These are phyloP conservation scores for Ambrosia artemisiifolia DNA, from an alignment of 129 eudicot genomes.

Conservation along the genomic window DNA sequence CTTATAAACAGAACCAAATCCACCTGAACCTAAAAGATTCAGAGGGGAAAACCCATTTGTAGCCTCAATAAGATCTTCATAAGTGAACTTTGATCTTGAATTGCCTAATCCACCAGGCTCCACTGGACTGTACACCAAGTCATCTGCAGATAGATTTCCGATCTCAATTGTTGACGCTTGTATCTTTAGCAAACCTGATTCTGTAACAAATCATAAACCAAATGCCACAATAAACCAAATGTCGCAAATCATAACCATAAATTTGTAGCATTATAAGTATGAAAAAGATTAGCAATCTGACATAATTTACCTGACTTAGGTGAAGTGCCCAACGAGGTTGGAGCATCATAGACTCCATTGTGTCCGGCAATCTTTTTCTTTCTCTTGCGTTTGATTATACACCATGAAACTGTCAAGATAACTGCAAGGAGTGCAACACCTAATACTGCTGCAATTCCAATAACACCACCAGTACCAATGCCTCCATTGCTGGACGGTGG, in stretches of 20 bases:
- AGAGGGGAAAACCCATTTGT: conserved; percentile 66
- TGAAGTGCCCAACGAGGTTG: conserved; percentile 43
- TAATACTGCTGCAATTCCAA: conserved; percentile 42
- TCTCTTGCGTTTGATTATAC: conserved; percentile 43
- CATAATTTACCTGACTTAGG: conserved; percentile 53
- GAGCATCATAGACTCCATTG: conserved; percentile 31
- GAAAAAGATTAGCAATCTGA: neutral
- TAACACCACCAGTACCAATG: conserved; percentile 41
- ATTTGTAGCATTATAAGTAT: neutral
- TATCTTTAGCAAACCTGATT: conserved; percentile 47
- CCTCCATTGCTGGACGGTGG: conserved; percentile 42
- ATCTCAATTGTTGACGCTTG: conserved; percentile 24
- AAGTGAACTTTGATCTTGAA: conserved; percentile 55
- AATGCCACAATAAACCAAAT: neutral
- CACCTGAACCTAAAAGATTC: conserved; percentile 84
- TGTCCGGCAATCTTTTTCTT: conserved; percentile 38
- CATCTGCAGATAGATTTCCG: conserved; percentile 32
- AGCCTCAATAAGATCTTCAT: conserved; percentile 56
- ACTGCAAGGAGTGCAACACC: conserved; percentile 42
- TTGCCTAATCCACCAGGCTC: conserved; percentile 49
- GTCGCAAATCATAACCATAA: neutral
- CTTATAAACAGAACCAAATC: conserved; percentile 84
- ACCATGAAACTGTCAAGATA: conserved; percentile 34
- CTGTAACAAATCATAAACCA: conserved; percentile 39
- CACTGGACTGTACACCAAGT: conserved; percentile 29